Base-by-base conservation (phyloP, 1,139 yeast genomes). In the Diutina rugosa region DNA sequence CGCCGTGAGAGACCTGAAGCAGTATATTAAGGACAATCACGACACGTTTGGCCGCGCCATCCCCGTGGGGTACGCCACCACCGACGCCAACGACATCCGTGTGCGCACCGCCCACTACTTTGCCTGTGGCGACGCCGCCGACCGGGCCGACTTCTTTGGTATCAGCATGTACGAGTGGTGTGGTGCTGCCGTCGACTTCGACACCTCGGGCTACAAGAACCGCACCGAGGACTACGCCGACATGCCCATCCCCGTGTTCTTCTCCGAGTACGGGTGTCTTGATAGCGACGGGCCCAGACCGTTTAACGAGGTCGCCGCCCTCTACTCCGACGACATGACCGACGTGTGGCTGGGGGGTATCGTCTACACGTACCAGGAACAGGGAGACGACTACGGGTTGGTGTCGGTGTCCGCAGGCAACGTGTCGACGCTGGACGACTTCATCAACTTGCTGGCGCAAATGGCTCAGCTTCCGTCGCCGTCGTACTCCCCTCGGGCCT, bases 131-230 rank as follows among this genome's bases (percentile, higher is more conserved):
- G 81, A 77, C 59, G 72, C 69, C 29, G 85, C 78, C 56, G 84
- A 80, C 46, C 84, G 93, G 55, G 82, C 95, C 18, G 97, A 90
- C 67, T 90, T 90, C 72, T 89, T 88, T 66, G 97, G 97, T 56
- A 80, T 91, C 65, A 90, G 91, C 75, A 87, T 93, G 63, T 90
- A 90, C 70, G 90, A 87, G 69, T 90, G 97, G 97, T 90, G 97
- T 71, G 87, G 90, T 62, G 14, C 41, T 26, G 86, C 91, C 55
- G 67, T 79, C 21, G 75, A 80, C 57, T 88, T 85, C 79, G 63
- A 72, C 55, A 67, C 82, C 3, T 85, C 95, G 21, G 97, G 96
- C 35, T 90, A 87, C 69, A 78, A 74, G 57, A 73, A 68, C 55
- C 74, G 84, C 63, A 86, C 85, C 62, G 67, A 77, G 6, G 82